Evolutionary conservation across 2,329 filamentous ascomycete genomes (phyloP).

Genomic region (Diplodia mutila): DNA sequence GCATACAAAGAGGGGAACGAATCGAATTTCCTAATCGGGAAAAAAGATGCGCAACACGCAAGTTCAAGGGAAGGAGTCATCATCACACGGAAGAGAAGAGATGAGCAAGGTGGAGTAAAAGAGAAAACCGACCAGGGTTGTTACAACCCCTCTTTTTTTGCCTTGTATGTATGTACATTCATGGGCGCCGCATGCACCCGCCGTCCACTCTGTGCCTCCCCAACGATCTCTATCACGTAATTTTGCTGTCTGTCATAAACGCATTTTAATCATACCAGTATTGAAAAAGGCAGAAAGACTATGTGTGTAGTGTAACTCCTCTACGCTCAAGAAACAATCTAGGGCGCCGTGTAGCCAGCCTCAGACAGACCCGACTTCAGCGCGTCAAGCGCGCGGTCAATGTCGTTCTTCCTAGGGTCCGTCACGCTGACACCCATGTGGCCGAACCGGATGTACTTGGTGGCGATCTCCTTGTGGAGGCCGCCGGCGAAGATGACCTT

Average conservation of each 20-base stretch:
- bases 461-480: constrained; percentile 91
- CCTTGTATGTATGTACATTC: not conserved
- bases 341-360: constrained; percentile 62
- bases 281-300: not conserved
- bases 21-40: not conserved
- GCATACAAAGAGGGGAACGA: not conserved
- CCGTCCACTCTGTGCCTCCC: not conserved
- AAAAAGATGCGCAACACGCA: constrained; percentile 5
- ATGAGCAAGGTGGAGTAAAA: not conserved
- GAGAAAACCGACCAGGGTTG: not conserved
- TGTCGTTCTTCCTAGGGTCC: constrained; percentile 76
- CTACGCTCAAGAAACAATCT: not conserved
- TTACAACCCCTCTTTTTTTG: not conserved
- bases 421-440: constrained; percentile 97
- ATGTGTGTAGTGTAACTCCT: not conserved
- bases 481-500: constrained; percentile 94
- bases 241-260: not conserved
- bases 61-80: not conserved
- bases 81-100: not conserved
- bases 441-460: constrained; percentile 92
- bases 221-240: not conserved
- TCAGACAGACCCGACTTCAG: constrained; percentile 75
- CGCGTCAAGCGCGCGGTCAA: constrained; percentile 81
- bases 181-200: not conserved
- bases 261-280: constrained; percentile 3